Base-by-base conservation (phyloP, 2,329 filamentous ascomycete species). In the Diaporthe caulivora region DNA sequence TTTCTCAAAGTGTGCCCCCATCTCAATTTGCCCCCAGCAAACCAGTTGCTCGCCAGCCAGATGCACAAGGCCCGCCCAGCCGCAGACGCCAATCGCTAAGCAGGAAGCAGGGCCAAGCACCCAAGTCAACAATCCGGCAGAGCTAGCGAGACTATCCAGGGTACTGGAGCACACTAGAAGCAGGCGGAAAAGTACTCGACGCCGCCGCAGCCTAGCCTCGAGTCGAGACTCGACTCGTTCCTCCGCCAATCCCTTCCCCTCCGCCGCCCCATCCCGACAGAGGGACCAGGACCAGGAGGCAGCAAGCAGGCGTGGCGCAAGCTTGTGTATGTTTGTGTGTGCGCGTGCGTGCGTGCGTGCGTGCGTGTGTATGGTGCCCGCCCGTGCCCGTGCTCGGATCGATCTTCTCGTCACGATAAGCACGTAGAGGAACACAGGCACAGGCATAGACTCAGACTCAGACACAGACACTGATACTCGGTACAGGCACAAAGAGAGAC, bases 341-440 rank as follows among this genome's bases (percentile, higher is more conserved):
- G 37, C 11, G 18, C 15, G 54, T n/a, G 24, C 9, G 13, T 53
- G 7, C 15, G 13, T 53, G 51, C 24, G 21, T 49, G 44, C 21
- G 44, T n/a, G 18, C 10, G 44, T 7, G 47, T 53, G 24, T 24
- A 18, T 10, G 34, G 53, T 37, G 29, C 60, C 26, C 37, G 58
- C 44, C 26, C 44, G 54, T 40, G 54, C 60, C 60, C 60, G 60
- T 34, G 60, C 60, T 24, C 60, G 60, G 44, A 49, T 51, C 44
- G 31, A 37, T 64, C 44, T 37, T 15, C 15, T 65, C 21, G 42
- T 53, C 62, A 44, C 62, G 47, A 67, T 67, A 67, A 67, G 62
- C 62, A 67, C 62, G 62, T 67, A 29, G 62, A 65, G 62, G 62
- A 67, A 53, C 62, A 53, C 62, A 53, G 62, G 51, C 62, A 34